Evolutionary conservation across 805 yeast species (phyloP).

Genomic region (Starmerella riodocensis): DNA sequence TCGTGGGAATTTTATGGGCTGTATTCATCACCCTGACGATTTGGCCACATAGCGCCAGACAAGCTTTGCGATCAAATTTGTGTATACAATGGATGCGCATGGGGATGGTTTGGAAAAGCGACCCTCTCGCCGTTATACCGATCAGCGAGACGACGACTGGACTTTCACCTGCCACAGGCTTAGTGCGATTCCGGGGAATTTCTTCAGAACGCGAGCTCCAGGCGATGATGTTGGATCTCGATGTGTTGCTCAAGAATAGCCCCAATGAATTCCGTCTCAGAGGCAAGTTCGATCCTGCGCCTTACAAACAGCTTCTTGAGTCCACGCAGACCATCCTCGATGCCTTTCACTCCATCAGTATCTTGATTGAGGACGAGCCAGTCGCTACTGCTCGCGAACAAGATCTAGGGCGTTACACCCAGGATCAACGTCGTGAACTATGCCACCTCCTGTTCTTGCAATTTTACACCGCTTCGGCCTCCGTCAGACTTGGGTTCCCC

Average conservation of each 20-base stretch:
- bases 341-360: slow-evolving; percentile 59
- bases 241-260: slow-evolving; percentile 50
- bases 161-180: neutral
- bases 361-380: slow-evolving; percentile 53
- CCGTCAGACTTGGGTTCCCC: slow-evolving; percentile 63
- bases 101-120: slow-evolving; percentile 71
- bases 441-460: slow-evolving; percentile 60
- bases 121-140: slow-evolving; percentile 38
- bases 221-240: slow-evolving; percentile 46
- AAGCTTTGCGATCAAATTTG: slow-evolving; percentile 49
- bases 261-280: slow-evolving; percentile 63
- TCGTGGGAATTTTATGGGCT: slow-evolving; percentile 67
- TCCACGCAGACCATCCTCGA: slow-evolving; percentile 56
- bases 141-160: neutral
- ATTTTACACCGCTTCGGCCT: slow-evolving; percentile 52
- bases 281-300: slow-evolving; percentile 50
- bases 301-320: slow-evolving; percentile 39
- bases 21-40: slow-evolving; percentile 50
- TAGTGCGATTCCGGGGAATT: slow-evolving; percentile 21
- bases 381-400: slow-evolving; percentile 40
- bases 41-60: slow-evolving; percentile 65
- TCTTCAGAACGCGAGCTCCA: slow-evolving; percentile 34
- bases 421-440: slow-evolving; percentile 47
- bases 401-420: slow-evolving; percentile 39
- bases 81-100: slow-evolving; percentile 63